These are phyloP conservation scores for Pseudozyma sp. DNA, from an alignment of 1,284 basidiomycete genomes.

Conservation along the genomic window DNA sequence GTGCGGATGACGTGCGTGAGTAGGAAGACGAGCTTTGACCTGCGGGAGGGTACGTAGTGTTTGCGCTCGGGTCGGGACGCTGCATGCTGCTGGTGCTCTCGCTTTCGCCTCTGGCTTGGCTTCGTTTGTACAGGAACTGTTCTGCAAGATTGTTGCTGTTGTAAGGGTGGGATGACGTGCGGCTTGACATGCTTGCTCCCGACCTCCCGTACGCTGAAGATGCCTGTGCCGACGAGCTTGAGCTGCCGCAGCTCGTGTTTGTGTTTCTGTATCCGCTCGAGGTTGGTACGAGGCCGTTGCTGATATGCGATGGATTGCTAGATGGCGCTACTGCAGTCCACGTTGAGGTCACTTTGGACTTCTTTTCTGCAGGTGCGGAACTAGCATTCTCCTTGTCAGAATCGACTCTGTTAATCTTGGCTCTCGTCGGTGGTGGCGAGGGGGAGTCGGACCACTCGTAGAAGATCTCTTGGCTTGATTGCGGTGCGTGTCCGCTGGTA, in stretches of 20 bases:
- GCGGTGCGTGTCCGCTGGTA: neutral
- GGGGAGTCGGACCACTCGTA: slow-evolving; percentile 50
- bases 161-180: slow-evolving; percentile 14
- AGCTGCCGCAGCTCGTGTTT: slow-evolving; percentile 6
- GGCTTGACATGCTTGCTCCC: neutral
- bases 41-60: neutral
- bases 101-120: slow-evolving; percentile 6
- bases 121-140: slow-evolving; percentile 30
- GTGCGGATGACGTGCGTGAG: slow-evolving; percentile 27
- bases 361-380: slow-evolving; percentile 21
- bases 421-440: slow-evolving; percentile 24
- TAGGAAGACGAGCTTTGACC: slow-evolving; percentile 1
- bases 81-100: neutral
- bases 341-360: slow-evolving; percentile 5
- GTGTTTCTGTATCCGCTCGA: slow-evolving; percentile 13
- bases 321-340: slow-evolving; percentile 1
- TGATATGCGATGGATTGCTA: neutral
- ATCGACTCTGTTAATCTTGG: slow-evolving; percentile 3
- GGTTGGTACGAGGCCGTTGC: slow-evolving; percentile 19
- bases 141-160: slow-evolving; percentile 21
- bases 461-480: slow-evolving; percentile 36
- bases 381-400: slow-evolving; percentile 41
- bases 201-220: slow-evolving; percentile 3
- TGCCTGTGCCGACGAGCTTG: slow-evolving; percentile 6
- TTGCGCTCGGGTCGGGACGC: neutral